Conservation (phyloP, 371 early-diverging fungal species). For the Zopfochytrium polystomum region DNA sequence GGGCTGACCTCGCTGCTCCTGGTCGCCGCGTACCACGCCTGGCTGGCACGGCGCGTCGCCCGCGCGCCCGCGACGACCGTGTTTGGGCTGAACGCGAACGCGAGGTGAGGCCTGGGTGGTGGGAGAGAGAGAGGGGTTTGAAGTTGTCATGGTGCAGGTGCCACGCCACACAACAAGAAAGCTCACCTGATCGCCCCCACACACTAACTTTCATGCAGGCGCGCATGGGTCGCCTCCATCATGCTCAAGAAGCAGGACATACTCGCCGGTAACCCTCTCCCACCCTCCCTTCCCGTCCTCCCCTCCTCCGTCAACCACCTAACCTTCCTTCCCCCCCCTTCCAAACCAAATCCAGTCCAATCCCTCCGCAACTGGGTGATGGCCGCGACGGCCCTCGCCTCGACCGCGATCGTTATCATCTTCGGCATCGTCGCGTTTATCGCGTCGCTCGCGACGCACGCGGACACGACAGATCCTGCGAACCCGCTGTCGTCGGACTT, state of each 20-base stretch:
- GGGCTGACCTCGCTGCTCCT: no score
- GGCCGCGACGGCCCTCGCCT: constrained; percentile 38
- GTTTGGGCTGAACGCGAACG: no score
- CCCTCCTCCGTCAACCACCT: background rate
- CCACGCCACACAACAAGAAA: no score
- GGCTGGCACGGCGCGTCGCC: no score
- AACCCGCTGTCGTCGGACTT: constrained; percentile 19
- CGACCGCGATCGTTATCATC: constrained; percentile 30
- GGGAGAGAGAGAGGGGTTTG: no score
- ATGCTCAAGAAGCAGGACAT: constrained; percentile 41
- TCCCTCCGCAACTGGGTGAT: constrained; percentile 44
- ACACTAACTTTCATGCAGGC: constrained; percentile 4
- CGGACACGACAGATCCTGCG: constrained; percentile 6
- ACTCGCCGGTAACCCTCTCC: constrained; percentile 26
- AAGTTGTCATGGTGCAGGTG: no score
- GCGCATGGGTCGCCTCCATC: constrained; percentile 38
- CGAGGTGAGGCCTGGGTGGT: no score
- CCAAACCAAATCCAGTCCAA: constrained; percentile 22
- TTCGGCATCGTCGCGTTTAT: constrained; percentile 35
- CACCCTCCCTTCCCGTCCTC: background rate
- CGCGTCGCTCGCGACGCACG: constrained; percentile 20
- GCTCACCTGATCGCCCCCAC: no score
- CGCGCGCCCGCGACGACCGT: no score
- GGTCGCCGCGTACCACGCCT: no score
- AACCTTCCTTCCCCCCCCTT: background rate